These are phyloP conservation scores for Candida pseudoglaebosa DNA, from an alignment of 805 yeast genomes.

Conservation along the genomic window DNA sequence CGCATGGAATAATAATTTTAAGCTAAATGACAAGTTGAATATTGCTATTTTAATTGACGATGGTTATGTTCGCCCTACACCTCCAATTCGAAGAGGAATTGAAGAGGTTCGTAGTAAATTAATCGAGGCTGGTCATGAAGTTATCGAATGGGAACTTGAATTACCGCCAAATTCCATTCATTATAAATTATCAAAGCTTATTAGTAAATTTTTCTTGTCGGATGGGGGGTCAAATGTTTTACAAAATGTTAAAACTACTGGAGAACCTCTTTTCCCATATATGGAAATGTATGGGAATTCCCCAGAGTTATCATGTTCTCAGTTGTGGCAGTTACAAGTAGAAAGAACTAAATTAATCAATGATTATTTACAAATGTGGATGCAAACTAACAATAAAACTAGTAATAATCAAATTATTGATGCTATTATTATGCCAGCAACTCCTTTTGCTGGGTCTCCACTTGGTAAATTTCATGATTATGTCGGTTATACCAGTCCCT, in stretches of 20 bases:
- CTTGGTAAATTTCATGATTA: slow-evolving; percentile 27
- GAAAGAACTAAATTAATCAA: slow-evolving; percentile 27
- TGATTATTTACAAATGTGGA: slow-evolving; percentile 39
- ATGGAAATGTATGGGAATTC: slow-evolving; percentile 37
- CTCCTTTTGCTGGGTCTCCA: slow-evolving; percentile 40
- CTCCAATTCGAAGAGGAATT: slow-evolving; percentile 50
- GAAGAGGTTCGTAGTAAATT: slow-evolving; percentile 22
- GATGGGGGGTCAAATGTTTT: slow-evolving; percentile 43
- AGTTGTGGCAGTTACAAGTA: slow-evolving; percentile 39
- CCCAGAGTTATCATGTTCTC: slow-evolving; percentile 31
- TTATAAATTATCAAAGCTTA: slow-evolving; percentile 23
- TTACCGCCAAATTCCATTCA: too few species aligned
- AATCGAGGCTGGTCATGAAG: slow-evolving; percentile 45
- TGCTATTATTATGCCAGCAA: slow-evolving; percentile 43
- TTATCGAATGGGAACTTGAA: slow-evolving; percentile 45
- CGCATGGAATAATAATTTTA: slow-evolving; percentile 28
- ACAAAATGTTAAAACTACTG: slow-evolving; percentile 30
- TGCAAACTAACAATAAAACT: slow-evolving; percentile 29
- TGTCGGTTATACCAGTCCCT: slow-evolving; percentile 48
- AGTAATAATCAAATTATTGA: slow-evolving; percentile 41
- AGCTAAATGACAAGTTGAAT: slow-evolving; percentile 34
- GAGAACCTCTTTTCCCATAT: slow-evolving; percentile 43
- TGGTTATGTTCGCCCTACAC: slow-evolving; percentile 43
- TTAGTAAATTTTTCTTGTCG: slow-evolving; percentile 37
- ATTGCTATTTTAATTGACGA: slow-evolving; percentile 44